Evolutionary conservation across 2,329 filamentous ascomycete genomes (phyloP).

Genomic region (Niveomyces coronatus): DNA sequence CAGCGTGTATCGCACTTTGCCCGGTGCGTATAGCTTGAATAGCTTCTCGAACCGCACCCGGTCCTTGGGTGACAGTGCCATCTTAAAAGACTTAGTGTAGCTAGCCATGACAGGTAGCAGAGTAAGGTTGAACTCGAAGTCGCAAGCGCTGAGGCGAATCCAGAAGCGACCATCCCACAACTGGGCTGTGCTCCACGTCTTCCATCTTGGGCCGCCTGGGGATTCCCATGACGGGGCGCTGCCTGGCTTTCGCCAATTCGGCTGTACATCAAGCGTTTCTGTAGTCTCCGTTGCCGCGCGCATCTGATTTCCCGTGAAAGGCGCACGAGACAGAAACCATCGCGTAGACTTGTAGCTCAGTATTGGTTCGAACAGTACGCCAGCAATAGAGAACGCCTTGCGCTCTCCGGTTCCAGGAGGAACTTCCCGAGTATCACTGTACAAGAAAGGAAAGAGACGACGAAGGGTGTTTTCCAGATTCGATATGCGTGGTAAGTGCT

Average conservation of each 20-base stretch:
- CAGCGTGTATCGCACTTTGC: constrained; percentile 44
- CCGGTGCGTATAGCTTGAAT: constrained; percentile 41
- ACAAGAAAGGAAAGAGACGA: constrained; percentile 38
- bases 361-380: constrained; percentile 28
- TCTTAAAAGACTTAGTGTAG: constrained; percentile 38
- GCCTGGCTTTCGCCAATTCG: neutral
- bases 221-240: constrained; percentile 13
- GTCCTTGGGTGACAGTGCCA: constrained; percentile 25
- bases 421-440: constrained; percentile 10
- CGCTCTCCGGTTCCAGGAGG: constrained; percentile 12
- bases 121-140: constrained; percentile 27
- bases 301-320: constrained; percentile 30
- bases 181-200: constrained; percentile 21
- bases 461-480: constrained; percentile 36
- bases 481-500: constrained; percentile 28
- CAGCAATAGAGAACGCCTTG: constrained; percentile 31
- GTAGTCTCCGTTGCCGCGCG: neutral
- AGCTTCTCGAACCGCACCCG: constrained; percentile 27
- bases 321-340: constrained; percentile 38
- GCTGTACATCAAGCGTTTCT: neutral
- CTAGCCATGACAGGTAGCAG: constrained; percentile 36
- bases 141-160: constrained; percentile 37
- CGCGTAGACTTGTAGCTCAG: constrained; percentile 13
- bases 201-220: constrained; percentile 21
- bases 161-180: constrained; percentile 55